Evolutionary conservation across 495 filamentous ascomycete genomes (phyloP).

Genomic region (Penicillium lagena): DNA sequence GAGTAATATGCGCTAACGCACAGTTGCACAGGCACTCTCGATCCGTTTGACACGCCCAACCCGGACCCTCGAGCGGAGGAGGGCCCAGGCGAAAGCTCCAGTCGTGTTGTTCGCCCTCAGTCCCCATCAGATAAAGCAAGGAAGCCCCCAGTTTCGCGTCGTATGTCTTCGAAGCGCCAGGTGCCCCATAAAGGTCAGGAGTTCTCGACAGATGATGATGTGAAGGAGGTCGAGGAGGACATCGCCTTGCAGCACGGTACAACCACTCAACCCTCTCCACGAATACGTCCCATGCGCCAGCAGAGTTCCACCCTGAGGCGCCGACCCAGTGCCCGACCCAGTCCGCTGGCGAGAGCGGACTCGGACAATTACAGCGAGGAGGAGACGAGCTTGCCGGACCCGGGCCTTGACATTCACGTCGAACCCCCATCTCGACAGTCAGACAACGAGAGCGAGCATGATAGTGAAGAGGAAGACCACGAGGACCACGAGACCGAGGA

Average conservation of each 20-base stretch:
- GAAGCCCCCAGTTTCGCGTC: slow-evolving; percentile 64
- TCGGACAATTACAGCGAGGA: slow-evolving; percentile 46
- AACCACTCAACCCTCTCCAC: slow-evolving; percentile 29
- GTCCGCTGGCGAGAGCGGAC: slow-evolving; percentile 52
- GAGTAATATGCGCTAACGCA: slow-evolving; percentile 2
- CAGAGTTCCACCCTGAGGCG: slow-evolving; percentile 67
- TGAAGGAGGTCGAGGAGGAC: slow-evolving; percentile 68
- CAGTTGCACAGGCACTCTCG: slow-evolving; percentile 28
- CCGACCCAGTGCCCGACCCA: slow-evolving; percentile 52
- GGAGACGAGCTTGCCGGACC: slow-evolving; percentile 29
- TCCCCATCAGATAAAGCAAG: slow-evolving; percentile 57
- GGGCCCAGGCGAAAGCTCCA: slow-evolving; percentile 24
- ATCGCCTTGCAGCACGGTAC: slow-evolving; percentile 28
- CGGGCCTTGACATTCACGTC: slow-evolving; percentile 14
- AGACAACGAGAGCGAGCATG: slow-evolving; percentile 16
- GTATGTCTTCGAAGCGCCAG: slow-evolving; percentile 66
- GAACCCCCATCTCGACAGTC: slow-evolving; percentile 16
- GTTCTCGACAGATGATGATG: slow-evolving; percentile 92
- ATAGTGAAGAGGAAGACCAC: slow-evolving; percentile 16
- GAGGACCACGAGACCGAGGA: slow-evolving; percentile 40
- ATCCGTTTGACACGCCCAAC: slow-evolving; percentile 16
- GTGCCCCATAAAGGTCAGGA: slow-evolving; percentile 74
- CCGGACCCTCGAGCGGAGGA: slow-evolving; percentile 25
- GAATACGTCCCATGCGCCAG: slow-evolving; percentile 30
- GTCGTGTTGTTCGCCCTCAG: slow-evolving; percentile 28